Evolutionary conservation across 2,329 filamentous ascomycete genomes (phyloP).

Genomic region (Dactylellina leptospora): DNA sequence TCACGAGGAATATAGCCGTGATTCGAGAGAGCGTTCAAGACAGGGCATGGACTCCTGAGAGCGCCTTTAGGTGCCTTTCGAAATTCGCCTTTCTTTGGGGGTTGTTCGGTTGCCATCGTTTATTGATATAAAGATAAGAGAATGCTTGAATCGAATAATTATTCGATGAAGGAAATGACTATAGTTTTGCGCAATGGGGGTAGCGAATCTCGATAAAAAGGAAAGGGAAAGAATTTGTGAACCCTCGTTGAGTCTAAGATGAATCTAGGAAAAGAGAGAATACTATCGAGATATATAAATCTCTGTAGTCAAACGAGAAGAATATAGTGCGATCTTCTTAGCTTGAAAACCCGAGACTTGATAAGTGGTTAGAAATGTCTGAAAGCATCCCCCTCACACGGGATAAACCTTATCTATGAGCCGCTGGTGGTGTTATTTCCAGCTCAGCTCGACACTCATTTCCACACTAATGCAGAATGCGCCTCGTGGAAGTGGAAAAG

Average conservation of each 20-base stretch:
- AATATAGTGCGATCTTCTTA: conserved; percentile 3
- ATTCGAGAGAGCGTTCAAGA: conserved; percentile 14
- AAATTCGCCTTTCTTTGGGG: conserved; percentile 12
- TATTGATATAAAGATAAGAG: conserved; percentile 7
- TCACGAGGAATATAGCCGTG: conserved; percentile 21
- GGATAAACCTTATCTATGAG: conserved; percentile 6
- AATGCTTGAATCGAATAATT: neutral
- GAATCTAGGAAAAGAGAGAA: conserved; percentile 10
- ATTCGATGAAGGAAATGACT: neutral
- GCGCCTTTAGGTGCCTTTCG: conserved; percentile 4
- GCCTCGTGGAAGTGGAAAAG: neutral
- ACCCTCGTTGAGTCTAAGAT: neutral
- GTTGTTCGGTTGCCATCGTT: conserved; percentile 6
- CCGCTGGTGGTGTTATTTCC: neutral
- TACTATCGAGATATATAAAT: conserved; percentile 9
- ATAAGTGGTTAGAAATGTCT: neutral
- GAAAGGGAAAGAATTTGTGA: neutral
- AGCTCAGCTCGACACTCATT: neutral
- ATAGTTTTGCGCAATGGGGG: conserved; percentile 1
- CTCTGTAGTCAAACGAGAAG: neutral
- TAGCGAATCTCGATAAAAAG: neutral
- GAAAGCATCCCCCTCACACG: neutral
- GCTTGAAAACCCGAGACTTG: neutral
- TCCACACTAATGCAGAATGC: conserved; percentile 4
- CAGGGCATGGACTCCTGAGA: conserved; percentile 16